Conservation (phyloP, 2,329 filamentous ascomycete species). For the Ilyonectria sp. region DNA sequence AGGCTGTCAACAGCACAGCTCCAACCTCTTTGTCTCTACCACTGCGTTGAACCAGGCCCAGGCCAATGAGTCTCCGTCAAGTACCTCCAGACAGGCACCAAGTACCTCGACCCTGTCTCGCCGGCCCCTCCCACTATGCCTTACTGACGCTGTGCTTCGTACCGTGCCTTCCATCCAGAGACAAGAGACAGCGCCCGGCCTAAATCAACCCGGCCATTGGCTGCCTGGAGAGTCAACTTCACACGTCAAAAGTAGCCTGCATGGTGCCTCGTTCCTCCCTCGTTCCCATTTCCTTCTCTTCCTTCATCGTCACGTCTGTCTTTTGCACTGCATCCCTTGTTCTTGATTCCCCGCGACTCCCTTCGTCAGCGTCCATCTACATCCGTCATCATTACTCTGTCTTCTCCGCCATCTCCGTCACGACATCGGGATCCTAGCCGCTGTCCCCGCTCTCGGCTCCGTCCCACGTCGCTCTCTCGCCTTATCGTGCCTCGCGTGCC, state of each 20-base stretch:
- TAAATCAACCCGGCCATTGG: slow-evolving; percentile 38
- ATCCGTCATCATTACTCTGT: not conserved
- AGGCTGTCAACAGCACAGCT: not conserved
- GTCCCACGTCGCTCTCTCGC: not conserved
- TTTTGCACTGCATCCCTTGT: slow-evolving; percentile 23
- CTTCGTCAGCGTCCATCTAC: not conserved
- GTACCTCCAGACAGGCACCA: slow-evolving; percentile 26
- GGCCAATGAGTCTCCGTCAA: slow-evolving; percentile 4
- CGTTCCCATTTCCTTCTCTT: not conserved
- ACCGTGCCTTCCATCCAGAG: slow-evolving; percentile 18
- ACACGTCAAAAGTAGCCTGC: slow-evolving; percentile 42
- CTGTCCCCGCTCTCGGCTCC: slow-evolving; percentile 18
- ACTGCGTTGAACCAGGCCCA: not conserved
- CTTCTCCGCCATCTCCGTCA: not conserved
- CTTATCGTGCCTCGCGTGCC: slow-evolving; percentile 11
- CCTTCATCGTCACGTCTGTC: slow-evolving; percentile 19
- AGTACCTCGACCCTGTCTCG: slow-evolving; percentile 34
- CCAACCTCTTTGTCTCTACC: not conserved
- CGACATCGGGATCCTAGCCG: not conserved
- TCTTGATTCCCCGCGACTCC: not conserved
- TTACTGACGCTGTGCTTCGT: not conserved
- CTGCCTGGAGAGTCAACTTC: slow-evolving; percentile 45
- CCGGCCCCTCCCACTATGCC: slow-evolving; percentile 11
- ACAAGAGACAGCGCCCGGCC: slow-evolving; percentile 21
- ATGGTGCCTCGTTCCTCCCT: slow-evolving; percentile 38